Percentiles rank a stretch among this genome's conserved stretches.
Conservation (phyloP, 768 basidiomycete genomes). For the Pholiota molesta region DNA sequence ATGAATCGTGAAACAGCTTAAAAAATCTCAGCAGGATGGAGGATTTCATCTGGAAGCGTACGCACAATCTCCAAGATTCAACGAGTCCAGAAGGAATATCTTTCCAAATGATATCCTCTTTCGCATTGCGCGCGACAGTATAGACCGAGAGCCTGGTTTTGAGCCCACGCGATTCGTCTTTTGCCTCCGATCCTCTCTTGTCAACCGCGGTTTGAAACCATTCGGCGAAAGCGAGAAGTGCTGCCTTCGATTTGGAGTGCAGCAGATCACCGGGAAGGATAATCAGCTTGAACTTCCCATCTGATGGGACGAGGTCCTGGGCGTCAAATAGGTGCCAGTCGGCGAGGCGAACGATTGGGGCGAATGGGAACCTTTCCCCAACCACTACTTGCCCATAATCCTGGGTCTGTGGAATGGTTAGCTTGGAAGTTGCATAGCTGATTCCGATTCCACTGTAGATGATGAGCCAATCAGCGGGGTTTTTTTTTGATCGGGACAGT, state of each 20-base stretch:
- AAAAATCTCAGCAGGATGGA: not conserved
- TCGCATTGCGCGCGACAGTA: constrained; percentile 5
- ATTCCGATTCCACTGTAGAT: constrained; percentile 13
- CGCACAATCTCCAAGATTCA: constrained; percentile 10
- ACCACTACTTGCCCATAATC: constrained; percentile 1
- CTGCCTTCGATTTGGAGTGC: not conserved
- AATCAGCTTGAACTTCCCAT: constrained; percentile 14
- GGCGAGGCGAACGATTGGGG: constrained; percentile 9
- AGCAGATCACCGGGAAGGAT: constrained; percentile 9
- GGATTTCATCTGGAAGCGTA: too few relatives aligned
- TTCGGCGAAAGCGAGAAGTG: not conserved
- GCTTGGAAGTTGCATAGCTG: constrained; percentile 7
- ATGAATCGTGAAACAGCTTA: constrained; percentile 7
- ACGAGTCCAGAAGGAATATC: constrained; percentile 6
- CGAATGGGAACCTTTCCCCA: constrained; percentile 11
- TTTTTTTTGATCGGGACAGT: too few relatives aligned
- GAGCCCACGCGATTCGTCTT: not conserved
- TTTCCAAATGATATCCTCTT: constrained; percentile 13
- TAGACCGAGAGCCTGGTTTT: not conserved
- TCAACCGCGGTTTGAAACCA: constrained; percentile 1
- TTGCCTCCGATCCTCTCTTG: not conserved
- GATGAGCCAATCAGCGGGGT: not conserved
- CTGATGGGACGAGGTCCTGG: constrained; percentile 10
- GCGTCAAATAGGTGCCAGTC: constrained; percentile 11
- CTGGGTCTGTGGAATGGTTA: constrained; percentile 1